phyloP scores from a whole-genome alignment of 1,284 basidiomycete species.

The Apiotrichum domesticum region DNA sequence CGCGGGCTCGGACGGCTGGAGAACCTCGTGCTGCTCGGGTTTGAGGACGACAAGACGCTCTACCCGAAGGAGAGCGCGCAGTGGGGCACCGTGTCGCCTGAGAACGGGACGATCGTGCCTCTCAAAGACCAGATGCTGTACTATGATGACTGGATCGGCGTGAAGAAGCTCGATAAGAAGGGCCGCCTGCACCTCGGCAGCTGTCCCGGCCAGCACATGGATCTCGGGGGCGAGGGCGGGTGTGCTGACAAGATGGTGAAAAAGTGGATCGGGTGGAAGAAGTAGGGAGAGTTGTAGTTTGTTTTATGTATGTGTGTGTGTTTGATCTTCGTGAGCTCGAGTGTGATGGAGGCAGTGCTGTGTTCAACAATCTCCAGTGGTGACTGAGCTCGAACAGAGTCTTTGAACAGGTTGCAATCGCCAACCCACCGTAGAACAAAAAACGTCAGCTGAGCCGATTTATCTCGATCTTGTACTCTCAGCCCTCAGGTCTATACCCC shows the following conservation, averaged over 20 bases:
- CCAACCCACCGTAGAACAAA: too few relatives aligned
- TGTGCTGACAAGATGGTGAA: slow-evolving; percentile 45
- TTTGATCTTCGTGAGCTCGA: too few relatives aligned
- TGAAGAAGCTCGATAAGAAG: slow-evolving; percentile 65
- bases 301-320: too few relatives aligned
- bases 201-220: slow-evolving; percentile 82
- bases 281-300: not conserved
- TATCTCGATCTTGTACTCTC: too few relatives aligned
- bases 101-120: slow-evolving; percentile 55
- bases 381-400: too few relatives aligned
- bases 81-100: slow-evolving; percentile 36
- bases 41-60: slow-evolving; percentile 44
- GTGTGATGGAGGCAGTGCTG: too few relatives aligned
- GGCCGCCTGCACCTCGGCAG: slow-evolving; percentile 60
- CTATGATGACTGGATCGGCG: slow-evolving; percentile 79
- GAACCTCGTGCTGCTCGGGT: slow-evolving; percentile 46
- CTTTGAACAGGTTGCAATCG: too few relatives aligned
- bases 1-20: slow-evolving; percentile 34
- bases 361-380: too few relatives aligned
- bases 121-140: slow-evolving; percentile 74
- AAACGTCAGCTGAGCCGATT: too few relatives aligned
- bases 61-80: slow-evolving; percentile 43
- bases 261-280: slow-evolving; percentile 41
- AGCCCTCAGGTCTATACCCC: too few relatives aligned
- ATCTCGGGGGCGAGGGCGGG: slow-evolving; percentile 59